Evolutionary conservation across 2,329 filamentous ascomycete genomes (phyloP).

Genomic region (Fusarium zealandicum): DNA sequence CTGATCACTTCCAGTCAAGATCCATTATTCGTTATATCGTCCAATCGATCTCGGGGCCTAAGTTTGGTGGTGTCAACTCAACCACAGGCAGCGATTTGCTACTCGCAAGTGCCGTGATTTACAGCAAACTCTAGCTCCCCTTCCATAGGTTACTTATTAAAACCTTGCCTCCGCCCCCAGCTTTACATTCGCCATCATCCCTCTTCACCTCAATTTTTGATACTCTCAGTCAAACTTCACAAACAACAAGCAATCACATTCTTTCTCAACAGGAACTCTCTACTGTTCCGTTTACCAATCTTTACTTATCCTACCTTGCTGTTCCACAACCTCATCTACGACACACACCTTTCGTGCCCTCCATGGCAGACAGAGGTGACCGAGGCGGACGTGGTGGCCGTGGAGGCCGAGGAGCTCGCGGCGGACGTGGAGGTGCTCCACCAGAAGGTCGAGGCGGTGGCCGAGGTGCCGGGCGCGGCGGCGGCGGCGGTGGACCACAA

Average conservation of each 20-base stretch:
- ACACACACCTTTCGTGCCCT: neutral
- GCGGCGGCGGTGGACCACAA: conserved; percentile 10
- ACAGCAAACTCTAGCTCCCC: neutral
- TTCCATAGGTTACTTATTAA: neutral
- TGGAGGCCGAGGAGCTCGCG: conserved; percentile 24
- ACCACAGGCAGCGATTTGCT: too few relatives aligned
- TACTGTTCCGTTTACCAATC: too few relatives aligned
- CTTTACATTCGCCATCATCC: neutral
- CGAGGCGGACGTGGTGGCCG: conserved; percentile 38
- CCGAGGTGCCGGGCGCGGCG: neutral
- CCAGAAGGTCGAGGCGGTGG: conserved; percentile 29
- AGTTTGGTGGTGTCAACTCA: too few relatives aligned
- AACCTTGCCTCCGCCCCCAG: too few relatives aligned
- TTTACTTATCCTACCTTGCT: too few relatives aligned
- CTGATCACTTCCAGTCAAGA: too few relatives aligned
- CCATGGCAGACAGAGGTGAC: conserved; percentile 43
- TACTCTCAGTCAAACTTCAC: too few relatives aligned
- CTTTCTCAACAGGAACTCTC: neutral
- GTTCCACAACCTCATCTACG: neutral
- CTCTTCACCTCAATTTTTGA: neutral
- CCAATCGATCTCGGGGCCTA: too few relatives aligned
- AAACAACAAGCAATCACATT: neutral
- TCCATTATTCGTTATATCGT: too few relatives aligned
- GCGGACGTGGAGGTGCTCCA: conserved; percentile 27
- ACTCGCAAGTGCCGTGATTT: neutral